phyloP scores from a whole-genome alignment of 2,329 filamentous ascomycete genomes.

The Penicillium sp. region DNA sequence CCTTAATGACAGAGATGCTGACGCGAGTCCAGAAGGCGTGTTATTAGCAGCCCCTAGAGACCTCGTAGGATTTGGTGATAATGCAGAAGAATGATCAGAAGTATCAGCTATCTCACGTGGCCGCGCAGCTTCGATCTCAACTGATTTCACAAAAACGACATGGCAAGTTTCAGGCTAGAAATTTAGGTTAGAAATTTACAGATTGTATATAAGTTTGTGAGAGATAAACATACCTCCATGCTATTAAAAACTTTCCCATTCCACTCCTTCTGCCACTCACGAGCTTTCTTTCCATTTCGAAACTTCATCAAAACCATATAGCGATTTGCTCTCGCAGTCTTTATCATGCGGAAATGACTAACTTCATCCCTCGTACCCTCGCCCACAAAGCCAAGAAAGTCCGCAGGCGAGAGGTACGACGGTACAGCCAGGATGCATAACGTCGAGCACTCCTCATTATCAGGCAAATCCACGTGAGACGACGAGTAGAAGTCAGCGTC shows the following conservation, averaged over 20 bases:
- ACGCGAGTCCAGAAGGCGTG: conserved; percentile 25
- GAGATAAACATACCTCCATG: conserved; percentile 65
- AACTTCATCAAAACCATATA: conserved; percentile 98
- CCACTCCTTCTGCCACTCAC: conserved; percentile 77
- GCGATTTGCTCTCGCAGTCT: conserved; percentile 80
- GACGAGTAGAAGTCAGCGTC: background rate
- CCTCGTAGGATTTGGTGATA: conserved; percentile 11
- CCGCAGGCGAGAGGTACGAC: conserved; percentile 84
- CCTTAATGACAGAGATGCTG: conserved; percentile 53
- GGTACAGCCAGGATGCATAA: conserved; percentile 93
- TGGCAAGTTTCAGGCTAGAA: conserved; percentile 83
- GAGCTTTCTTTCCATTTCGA: conserved; percentile 67
- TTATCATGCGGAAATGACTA: conserved; percentile 90
- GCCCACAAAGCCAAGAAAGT: conserved; percentile 87
- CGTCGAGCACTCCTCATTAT: conserved; percentile 68
- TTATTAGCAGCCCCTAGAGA: conserved; percentile 10
- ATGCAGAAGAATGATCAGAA: conserved; percentile 17
- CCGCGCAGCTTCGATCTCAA: conserved; percentile 69
- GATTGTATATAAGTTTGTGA: background rate
- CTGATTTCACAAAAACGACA: conserved; percentile 89
- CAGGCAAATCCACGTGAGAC: conserved; percentile 1
- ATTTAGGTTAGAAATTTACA: conserved; percentile 1
- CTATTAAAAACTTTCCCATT: conserved; percentile 91
- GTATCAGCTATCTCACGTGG: conserved; percentile 4
- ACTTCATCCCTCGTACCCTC: conserved; percentile 81